Conservation (phyloP, 2,329 filamentous ascomycete genomes). For the Trichoderma endophyticum region DNA sequence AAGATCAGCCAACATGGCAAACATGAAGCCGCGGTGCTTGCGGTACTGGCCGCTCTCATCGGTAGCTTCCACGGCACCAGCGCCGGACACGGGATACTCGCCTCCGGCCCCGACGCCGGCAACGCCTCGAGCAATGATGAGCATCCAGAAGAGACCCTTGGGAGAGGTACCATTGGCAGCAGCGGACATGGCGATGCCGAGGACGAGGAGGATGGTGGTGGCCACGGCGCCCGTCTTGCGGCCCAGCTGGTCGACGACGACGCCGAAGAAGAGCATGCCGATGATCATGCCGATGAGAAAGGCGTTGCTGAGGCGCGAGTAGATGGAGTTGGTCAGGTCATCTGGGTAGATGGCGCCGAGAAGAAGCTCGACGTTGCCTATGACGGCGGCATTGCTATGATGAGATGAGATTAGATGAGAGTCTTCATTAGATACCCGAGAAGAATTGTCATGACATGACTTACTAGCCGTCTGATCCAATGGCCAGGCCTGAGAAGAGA, state of each 20-base stretch:
- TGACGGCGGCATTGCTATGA: constrained; percentile 40
- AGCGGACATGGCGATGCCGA: constrained; percentile 46
- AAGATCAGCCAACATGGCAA: constrained; percentile 53
- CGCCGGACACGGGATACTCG: constrained; percentile 52
- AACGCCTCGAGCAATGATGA: constrained; percentile 42
- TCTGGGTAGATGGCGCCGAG: constrained; percentile 42
- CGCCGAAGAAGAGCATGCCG: constrained; percentile 53
- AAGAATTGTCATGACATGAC: constrained; percentile 5
- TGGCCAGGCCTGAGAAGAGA: constrained; percentile 44
- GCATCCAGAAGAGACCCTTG: constrained; percentile 49
- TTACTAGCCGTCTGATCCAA: constrained; percentile 45
- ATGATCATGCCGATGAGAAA: constrained; percentile 55
- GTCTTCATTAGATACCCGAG: neutral
- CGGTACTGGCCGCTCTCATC: constrained; percentile 46
- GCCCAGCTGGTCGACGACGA: constrained; percentile 49
- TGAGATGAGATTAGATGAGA: neutral
- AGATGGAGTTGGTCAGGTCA: constrained; percentile 41
- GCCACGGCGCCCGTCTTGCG: constrained; percentile 46
- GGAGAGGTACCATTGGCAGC: constrained; percentile 39
- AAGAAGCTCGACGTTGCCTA: constrained; percentile 44
- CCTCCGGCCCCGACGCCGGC: constrained; percentile 44
- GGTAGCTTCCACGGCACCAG: constrained; percentile 51
- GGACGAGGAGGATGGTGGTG: constrained; percentile 45
- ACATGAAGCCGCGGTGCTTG: constrained; percentile 52
- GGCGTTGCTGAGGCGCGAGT: constrained; percentile 52